Conservation (phyloP, 1,284 basidiomycete genomes). For the Puccinia horiana region DNA sequence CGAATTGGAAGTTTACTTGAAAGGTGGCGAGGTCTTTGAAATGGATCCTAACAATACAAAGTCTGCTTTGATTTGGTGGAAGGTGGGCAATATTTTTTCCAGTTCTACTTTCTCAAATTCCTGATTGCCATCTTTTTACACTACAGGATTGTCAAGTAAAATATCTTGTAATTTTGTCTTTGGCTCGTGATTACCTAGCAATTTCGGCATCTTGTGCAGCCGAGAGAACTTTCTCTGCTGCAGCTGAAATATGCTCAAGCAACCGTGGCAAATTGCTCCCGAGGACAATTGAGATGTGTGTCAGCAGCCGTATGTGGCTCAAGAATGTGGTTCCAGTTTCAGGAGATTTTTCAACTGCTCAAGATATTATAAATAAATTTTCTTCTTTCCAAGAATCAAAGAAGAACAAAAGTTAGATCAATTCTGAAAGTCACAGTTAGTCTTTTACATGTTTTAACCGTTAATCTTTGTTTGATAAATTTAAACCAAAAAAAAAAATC, state of each 20-base stretch:
- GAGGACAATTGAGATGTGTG: constrained; percentile 9
- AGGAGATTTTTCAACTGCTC: neutral
- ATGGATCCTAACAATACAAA: constrained; percentile 10
- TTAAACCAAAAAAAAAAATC: too few relatives aligned
- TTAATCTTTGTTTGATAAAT: too few relatives aligned
- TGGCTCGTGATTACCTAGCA: constrained; percentile 25
- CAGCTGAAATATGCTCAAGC: constrained; percentile 7
- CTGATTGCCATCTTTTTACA: neutral
- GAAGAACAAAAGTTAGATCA: too few relatives aligned
- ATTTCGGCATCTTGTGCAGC: constrained; percentile 17
- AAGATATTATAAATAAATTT: neutral
- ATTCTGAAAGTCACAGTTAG: too few relatives aligned
- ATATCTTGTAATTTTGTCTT: constrained; percentile 11
- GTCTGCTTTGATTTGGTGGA: neutral
- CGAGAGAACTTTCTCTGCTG: constrained; percentile 13
- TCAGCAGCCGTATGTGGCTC: neutral
- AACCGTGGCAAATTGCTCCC: neutral
- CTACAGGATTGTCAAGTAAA: neutral
- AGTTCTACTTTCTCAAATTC: neutral
- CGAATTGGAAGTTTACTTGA: neutral
- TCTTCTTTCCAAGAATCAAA: too few relatives aligned
- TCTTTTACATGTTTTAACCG: too few relatives aligned
- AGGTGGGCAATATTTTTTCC: neutral
- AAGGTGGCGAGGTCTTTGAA: neutral
- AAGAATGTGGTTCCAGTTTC: neutral